Percentiles rank a stretch among this genome's conserved stretches.
These are phyloP conservation scores for Lenwebbia sp. DNA, from an alignment of 345 rosid genomes.

Conservation along the genomic window DNA sequence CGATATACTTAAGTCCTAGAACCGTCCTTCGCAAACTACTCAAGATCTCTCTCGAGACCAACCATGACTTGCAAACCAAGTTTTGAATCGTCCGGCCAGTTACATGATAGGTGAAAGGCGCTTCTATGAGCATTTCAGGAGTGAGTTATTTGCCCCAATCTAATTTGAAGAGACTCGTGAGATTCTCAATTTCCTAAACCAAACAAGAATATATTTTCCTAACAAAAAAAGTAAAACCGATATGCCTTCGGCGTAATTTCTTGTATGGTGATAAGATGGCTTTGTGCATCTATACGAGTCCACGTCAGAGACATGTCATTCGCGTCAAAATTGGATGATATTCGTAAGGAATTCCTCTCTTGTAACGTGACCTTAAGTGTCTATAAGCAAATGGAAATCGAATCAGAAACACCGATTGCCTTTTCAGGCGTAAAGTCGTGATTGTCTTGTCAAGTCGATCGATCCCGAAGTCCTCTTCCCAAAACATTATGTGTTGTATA, in stretches of 20 bases:
- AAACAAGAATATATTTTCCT: neutral
- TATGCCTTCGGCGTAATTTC: fast-evolving
- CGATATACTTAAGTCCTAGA: neutral
- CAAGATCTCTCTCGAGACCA: neutral
- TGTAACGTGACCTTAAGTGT: too few relatives aligned
- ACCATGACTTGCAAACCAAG: fast-evolving
- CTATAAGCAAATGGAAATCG: neutral
- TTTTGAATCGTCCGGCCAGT: fast-evolving
- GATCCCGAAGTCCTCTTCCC: neutral
- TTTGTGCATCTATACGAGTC: neutral
- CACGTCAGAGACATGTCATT: neutral
- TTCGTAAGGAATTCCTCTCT: neutral
- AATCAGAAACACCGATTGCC: neutral
- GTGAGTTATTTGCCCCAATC: neutral
- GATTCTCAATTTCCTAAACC: neutral
- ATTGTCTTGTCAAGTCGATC: neutral
- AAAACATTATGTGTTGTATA: neutral
- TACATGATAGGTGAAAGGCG: neutral
- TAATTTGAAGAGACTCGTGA: neutral
- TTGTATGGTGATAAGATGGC: neutral
- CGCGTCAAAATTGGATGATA: neutral
- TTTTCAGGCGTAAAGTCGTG: neutral
- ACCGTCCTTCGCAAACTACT: fast-evolving
- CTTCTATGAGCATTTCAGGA: neutral
- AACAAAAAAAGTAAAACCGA: neutral